Evolutionary conservation across 2,329 filamentous ascomycete genomes (phyloP).

Genomic region (Macrophomina pseudophaseolina): DNA sequence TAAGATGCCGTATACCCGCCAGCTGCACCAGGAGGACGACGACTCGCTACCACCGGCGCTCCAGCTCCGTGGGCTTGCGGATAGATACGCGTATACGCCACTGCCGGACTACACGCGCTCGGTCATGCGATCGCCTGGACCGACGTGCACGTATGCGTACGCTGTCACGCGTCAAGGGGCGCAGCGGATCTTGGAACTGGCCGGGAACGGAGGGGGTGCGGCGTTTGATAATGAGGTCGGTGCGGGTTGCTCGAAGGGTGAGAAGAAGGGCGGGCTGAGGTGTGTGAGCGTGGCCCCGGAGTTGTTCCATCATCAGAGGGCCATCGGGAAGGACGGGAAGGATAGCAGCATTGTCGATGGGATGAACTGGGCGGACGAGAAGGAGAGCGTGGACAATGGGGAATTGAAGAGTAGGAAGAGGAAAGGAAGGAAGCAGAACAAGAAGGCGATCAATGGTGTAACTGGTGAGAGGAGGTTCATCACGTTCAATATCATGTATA

Average conservation of each 20-base stretch:
- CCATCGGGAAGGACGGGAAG: neutral
- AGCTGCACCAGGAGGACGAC: conserved; percentile 25
- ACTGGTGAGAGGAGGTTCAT: neutral
- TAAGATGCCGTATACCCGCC: conserved; percentile 30
- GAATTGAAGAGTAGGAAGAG: neutral
- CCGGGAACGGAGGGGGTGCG: conserved; percentile 4
- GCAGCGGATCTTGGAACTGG: conserved; percentile 32
- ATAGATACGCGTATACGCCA: conserved; percentile 32
- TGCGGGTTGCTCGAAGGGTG: conserved; percentile 2
- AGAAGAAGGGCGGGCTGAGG: conserved; percentile 29
- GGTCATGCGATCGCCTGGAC: conserved; percentile 24
- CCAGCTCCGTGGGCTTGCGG: conserved; percentile 30
- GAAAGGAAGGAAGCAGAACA: neutral
- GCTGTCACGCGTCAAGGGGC: conserved; percentile 31
- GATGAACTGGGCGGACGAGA: conserved; percentile 16
- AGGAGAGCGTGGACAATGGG: neutral
- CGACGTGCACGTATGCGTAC: conserved; percentile 29
- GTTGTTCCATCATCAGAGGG: conserved; percentile 33
- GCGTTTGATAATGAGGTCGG: conserved; percentile 25
- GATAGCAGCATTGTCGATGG: conserved; percentile 20
- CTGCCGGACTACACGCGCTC: conserved; percentile 30
- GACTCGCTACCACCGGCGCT: conserved; percentile 32
- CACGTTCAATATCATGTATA: conserved; percentile 25
- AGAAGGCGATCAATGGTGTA: neutral
- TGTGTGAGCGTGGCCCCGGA: conserved; percentile 38